phyloP scores from a whole-genome alignment of 192 early-diverging fungal species.

The Dispira simplex region DNA sequence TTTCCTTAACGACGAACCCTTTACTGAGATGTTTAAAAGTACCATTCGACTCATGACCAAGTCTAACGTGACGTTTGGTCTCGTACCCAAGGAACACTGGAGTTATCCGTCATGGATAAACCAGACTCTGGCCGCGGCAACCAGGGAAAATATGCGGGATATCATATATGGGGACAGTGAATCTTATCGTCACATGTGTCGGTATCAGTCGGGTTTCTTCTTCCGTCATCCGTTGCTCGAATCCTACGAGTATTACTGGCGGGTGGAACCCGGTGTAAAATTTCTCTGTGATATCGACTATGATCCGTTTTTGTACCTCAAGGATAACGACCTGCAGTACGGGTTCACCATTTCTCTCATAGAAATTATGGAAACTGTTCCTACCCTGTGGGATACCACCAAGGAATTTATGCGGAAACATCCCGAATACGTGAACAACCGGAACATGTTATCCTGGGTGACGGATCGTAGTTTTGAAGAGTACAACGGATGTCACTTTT shows the following conservation, averaged over 20 bases:
- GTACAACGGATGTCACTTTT: slow-evolving; percentile 62
- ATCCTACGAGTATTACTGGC: slow-evolving; percentile 55
- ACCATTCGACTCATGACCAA: slow-evolving; percentile 16
- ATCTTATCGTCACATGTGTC: slow-evolving; percentile 63
- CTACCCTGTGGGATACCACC: slow-evolving; percentile 41
- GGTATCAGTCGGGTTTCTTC: slow-evolving; percentile 46
- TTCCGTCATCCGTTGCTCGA: slow-evolving; percentile 40
- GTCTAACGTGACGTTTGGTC: slow-evolving; percentile 20
- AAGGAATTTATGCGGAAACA: slow-evolving; percentile 32
- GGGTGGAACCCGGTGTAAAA: slow-evolving; percentile 54
- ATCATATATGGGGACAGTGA: slow-evolving; percentile 49
- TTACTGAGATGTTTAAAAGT: slow-evolving; percentile 29
- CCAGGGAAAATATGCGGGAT: slow-evolving; percentile 18
- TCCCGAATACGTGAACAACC: slow-evolving; percentile 16
- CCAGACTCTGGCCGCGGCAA: slow-evolving; percentile 19
- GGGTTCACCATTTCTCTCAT: slow-evolving; percentile 48
- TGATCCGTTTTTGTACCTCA: slow-evolving; percentile 57
- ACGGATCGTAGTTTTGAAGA: slow-evolving; percentile 27
- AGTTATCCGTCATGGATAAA: slow-evolving; percentile 55
- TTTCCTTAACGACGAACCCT: slow-evolving; percentile 41
- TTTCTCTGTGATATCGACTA: slow-evolving; percentile 59
- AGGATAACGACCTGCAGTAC: slow-evolving; percentile 48
- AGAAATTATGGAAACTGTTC: slow-evolving; percentile 41
- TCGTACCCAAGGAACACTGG: slow-evolving; percentile 48
- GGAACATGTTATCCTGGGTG: slow-evolving; percentile 29